Evolutionary conservation across 2,329 filamentous ascomycete genomes (phyloP), one percentile per base, ranked within the genome.

Genomic region (Beauveria caledonica): DNA sequence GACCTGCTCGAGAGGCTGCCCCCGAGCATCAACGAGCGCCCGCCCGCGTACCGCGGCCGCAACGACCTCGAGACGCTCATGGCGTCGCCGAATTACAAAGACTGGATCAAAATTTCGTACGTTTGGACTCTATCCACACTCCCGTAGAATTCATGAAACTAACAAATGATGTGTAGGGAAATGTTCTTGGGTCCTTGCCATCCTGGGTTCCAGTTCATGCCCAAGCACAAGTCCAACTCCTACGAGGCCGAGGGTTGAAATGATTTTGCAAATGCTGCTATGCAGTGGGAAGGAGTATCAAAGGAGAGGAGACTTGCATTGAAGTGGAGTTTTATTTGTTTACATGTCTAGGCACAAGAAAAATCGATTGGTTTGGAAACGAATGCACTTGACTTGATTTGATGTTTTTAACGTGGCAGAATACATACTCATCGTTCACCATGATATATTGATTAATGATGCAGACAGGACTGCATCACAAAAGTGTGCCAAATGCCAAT

Each of bases 101-200:
- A 99, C 74, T 99, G 94, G 94, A 92, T 99, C 73, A 97, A 96
- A 79, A 95, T 99, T 69, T 95, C 87, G 92, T 94, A 83, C 73
- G 85, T 80, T 19, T 19, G 3, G 15, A 19, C 7, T 19, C 40
- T 39, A 6, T 42, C 17, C 17, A 42, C 17, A n/a, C 40, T n/a
- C 7, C 17, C 7, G n/a, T n/a, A 36, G 5, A 36, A 5, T 5
- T 11, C 29, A 13, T 36, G 5, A 7, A 36, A 62, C 63, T 66
- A 59, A 67, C 62, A 15, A 36, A 36, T 36, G 13, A 60, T 68
- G 46, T 63, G 56, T 62, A 96, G 93, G 73, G 94, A 99, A 72
- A 97, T 99, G 92, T 99, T 95, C 78, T 81, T 99, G 19, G 94
- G 94, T 8, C 91, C 91, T 50, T 89, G 91, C 7, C 90, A 96